Percentiles rank a stretch among this genome's conserved stretches.
Conservation (phyloP, 441 rosid genomes). For the Croton setiger region DNA sequence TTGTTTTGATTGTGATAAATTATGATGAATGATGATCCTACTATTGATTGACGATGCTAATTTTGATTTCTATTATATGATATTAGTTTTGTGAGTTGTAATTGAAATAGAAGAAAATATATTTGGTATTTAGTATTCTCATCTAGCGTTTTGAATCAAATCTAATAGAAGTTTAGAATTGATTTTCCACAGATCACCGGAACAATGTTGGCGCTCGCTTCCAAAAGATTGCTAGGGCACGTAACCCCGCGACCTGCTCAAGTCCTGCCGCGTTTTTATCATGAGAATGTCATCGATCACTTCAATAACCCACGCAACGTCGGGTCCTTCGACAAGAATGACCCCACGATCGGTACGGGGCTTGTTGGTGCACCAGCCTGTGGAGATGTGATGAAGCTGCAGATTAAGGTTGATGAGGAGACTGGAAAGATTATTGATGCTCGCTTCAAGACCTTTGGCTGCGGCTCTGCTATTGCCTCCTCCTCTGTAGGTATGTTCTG, state of each 20-base stretch:
- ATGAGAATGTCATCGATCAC: slow-evolving; percentile 90
- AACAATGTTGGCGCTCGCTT: slow-evolving; percentile 40
- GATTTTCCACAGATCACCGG: background rate
- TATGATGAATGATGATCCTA: no score
- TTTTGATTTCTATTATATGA: no score
- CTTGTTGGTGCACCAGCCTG: slow-evolving; percentile 97
- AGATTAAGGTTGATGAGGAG: slow-evolving; percentile 79
- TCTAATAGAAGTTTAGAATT: background rate
- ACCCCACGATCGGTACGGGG: slow-evolving; percentile 76
- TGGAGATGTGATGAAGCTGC: slow-evolving; percentile 98
- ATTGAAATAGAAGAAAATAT: no score
- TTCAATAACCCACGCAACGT: slow-evolving; percentile 91
- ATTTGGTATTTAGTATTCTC: no score
- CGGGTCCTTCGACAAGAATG: slow-evolving; percentile 87
- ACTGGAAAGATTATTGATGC: slow-evolving; percentile 85
- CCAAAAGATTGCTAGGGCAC: slow-evolving; percentile 28
- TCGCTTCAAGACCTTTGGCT: slow-evolving; percentile 92
- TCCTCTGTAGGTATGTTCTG: slow-evolving; percentile 71
- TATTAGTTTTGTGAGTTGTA: no score
- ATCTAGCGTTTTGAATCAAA: no score
- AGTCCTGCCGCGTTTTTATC: slow-evolving; percentile 50
- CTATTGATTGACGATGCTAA: no score
- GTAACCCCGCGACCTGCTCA: slow-evolving; percentile 23
- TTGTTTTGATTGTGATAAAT: no score
- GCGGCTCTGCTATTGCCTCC: slow-evolving; percentile 96